These are phyloP conservation scores for Fusarium verticillioides DNA, from an alignment of 2,329 filamentous ascomycete genomes.

Conservation along the genomic window DNA sequence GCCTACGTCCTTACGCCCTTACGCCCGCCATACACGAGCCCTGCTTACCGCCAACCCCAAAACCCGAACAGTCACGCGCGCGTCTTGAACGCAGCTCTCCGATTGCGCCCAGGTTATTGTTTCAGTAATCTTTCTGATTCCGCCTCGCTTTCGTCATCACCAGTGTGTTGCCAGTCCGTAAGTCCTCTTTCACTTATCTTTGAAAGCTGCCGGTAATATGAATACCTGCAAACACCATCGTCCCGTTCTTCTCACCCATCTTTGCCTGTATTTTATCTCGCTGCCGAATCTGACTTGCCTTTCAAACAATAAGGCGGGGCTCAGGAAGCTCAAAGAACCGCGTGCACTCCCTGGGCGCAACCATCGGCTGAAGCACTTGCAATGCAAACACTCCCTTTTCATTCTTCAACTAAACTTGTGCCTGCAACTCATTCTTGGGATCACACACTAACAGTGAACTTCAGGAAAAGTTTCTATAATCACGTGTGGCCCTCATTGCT, in stretches of 20 bases:
- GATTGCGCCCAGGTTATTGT: not conserved
- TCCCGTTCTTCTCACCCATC: not conserved
- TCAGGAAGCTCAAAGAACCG: not conserved
- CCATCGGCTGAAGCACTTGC: not conserved
- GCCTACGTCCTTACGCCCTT: not conserved
- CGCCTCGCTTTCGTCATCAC: not conserved
- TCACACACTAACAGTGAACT: not conserved
- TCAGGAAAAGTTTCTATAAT: not conserved
- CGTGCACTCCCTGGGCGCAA: not conserved
- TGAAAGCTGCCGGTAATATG: not conserved
- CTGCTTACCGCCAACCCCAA: not conserved
- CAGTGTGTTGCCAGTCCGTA: not conserved
- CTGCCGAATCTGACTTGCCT: not conserved
- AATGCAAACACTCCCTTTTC: not conserved
- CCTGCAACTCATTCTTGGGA: not conserved
- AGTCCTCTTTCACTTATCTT: not conserved
- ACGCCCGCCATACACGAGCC: not conserved
- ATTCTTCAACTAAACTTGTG: not conserved
- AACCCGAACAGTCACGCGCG: not conserved
- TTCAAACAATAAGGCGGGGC: not conserved
- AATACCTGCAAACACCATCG: not conserved
- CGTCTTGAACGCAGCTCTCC: not conserved
- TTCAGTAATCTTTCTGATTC: not conserved
- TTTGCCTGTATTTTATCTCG: not conserved
- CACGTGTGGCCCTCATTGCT: not conserved